Evolutionary conservation across 345 rosid genomes (phyloP).

Genomic region (Gossypium arboreum): DNA sequence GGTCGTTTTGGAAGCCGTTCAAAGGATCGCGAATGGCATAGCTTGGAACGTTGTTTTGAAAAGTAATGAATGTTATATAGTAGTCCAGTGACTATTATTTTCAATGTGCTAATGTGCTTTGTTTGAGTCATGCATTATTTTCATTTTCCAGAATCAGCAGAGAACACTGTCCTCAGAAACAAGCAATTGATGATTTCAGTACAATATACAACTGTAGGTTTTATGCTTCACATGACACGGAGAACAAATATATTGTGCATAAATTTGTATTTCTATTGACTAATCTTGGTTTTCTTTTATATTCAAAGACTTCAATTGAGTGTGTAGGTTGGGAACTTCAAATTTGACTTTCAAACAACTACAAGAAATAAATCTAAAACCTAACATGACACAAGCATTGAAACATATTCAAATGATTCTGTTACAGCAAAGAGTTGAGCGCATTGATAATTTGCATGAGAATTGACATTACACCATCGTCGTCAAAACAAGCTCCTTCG

Average conservation of each 20-base stretch:
- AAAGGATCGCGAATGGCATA: conserved; percentile 94
- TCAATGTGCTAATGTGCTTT: conserved; percentile 2
- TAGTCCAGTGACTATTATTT: background rate
- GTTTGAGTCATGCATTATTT: background rate
- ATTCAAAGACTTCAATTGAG: background rate
- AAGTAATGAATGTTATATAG: conserved; percentile 34
- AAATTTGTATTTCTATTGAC: background rate
- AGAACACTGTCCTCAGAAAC: conserved; percentile 66
- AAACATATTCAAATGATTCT: background rate
- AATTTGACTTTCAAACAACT: background rate
- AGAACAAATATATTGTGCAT: background rate
- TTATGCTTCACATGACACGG: background rate
- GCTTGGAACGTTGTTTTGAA: conserved; percentile 74
- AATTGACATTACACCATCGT: too few relatives aligned
- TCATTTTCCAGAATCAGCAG: conserved; percentile 46
- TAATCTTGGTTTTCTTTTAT: background rate
- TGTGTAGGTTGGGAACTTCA: background rate
- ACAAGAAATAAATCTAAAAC: background rate
- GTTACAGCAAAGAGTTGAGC: background rate
- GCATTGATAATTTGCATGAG: too few relatives aligned
- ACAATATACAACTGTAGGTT: conserved; percentile 80
- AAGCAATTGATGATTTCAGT: conserved; percentile 64
- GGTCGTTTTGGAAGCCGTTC: too few relatives aligned
- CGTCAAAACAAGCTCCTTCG: too few relatives aligned
- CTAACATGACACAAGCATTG: background rate